phyloP scores from a whole-genome alignment of 331 rosid genomes.

The Ulmus americana region DNA sequence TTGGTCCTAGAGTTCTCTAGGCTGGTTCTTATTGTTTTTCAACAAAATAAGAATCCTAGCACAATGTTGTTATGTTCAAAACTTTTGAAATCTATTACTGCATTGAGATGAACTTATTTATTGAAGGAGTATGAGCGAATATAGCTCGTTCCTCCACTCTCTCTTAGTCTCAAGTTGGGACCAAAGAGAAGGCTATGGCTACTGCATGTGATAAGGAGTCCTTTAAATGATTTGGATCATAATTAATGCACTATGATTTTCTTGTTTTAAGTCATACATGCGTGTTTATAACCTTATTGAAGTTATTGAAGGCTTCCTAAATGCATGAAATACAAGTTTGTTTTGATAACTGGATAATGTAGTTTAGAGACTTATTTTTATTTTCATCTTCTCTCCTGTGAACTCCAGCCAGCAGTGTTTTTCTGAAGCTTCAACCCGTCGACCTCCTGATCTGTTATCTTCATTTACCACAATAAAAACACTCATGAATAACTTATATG shows the following conservation, averaged over 20 bases:
- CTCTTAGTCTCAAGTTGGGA: neutral
- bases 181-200: neutral
- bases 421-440: conserved; percentile 74
- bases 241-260: conserved; percentile 4
- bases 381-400: neutral
- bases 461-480: conserved; percentile 79
- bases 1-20: neutral
- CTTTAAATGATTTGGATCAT: neutral
- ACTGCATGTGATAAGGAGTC: neutral
- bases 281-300: neutral
- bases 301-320: neutral
- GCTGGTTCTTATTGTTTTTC: too few species aligned
- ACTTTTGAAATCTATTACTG: conserved; percentile 6
- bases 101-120: neutral
- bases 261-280: neutral
- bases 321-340: neutral
- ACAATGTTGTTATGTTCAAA: neutral
- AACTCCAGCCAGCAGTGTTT: conserved; percentile 83
- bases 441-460: conserved; percentile 73
- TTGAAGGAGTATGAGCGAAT: neutral
- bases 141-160: neutral
- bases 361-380: neutral
- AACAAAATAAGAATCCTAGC: neutral
- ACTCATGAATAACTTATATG: conserved; percentile 69
- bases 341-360: neutral